Base-by-base conservation (phyloP, 2,329 filamentous ascomycete genomes). In the Trichoderma hamatum region DNA sequence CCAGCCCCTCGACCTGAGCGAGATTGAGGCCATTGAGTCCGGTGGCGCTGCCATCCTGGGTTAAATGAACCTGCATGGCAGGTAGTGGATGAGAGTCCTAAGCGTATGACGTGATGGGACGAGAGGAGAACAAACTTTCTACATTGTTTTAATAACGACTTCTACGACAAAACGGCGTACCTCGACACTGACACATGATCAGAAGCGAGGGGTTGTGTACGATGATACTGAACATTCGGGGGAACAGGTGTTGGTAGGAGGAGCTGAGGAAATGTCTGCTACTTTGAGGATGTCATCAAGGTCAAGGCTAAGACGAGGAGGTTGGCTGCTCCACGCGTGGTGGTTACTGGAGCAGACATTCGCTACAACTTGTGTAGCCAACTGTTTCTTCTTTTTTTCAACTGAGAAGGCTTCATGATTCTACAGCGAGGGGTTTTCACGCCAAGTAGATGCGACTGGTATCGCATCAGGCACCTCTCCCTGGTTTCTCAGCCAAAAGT, bases 11-110 rank as follows among this genome's bases (percentile, higher is more conserved):
- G 90, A 88, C 46, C 81, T 90, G 74, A 89, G 90, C 54, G 96
- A 99, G 87, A 99, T 99, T 70, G 96, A 98, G 80, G 94, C 94
- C 26, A 88, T 99, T 76, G 94, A 97, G 88, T 96, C 93, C 68
- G 96, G 94, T 67, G 96, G 96, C 69, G 96, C 95, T 39, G 82
- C 85, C 43, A 78, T 85, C 68, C 80, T 85, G 72, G 82, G 83
- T 71, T 87, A 79, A 76, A 72, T 69, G 30, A 70, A 32, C 46
- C 11, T 30, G 13, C 5, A n/a, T 11, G 26, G 56, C 43, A 46
- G 28, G 51, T 28, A 34, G 56, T 26, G n/a, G 34, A 39, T 52
- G 49, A 43, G 52, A 59, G n/a, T 51, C 26, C 28, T 39, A 34
- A 11, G 5, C 26, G 7, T 16, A 13, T 6, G 5, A 14, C 11